Evolutionary conservation across 2,329 filamentous ascomycete genomes (phyloP), one percentile per base, ranked within the genome.

Genomic region (Colletotrichum viniferum): DNA sequence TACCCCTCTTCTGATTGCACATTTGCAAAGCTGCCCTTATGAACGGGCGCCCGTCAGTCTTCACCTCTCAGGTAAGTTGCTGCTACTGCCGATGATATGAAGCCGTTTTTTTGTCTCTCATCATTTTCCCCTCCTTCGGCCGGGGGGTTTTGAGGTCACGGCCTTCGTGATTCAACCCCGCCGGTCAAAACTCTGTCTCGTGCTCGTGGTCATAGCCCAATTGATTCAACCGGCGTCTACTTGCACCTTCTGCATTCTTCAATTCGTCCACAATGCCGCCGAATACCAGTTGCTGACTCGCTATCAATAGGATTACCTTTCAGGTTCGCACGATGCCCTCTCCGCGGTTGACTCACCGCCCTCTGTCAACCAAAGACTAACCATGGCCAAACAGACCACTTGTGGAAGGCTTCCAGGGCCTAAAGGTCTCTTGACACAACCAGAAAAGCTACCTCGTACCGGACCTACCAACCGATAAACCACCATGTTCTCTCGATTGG

Each of bases 11-110:
- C 77, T 78, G 78, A 74, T 80, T 81, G 80, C 84, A 78, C 81
- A 79, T 79, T 74, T 82, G 81, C 78, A 81, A 86, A 89, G 86
- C 89, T 89, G 93, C 92, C 90, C 93, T 93, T 94, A 96, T 96
- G 94, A 94, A 93, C 93, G 93, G 93, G 90, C 93, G 93, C 91
- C 90, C 91, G 88, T 95, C 94, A 86, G 91, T 93, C 86, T 96
- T 95, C 90, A 96, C 94, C 88, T 96, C 94, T 87, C 94, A 96
- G 92, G 94, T 95, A 93, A 77, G 89, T 85, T 34, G 69, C 73
- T 38, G 52, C 65, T 61, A 69, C 60, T 13, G 21, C 9, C 32
- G 28, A 30, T 34, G 7, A 36, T 30, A 12, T 26, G 21, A 32
- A 58, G 7, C 32, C 34, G 10, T 36, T 32, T 24, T 24, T 18